Conservation (phyloP, 208 protist species). For the Spironucleus salmonicida region DNA sequence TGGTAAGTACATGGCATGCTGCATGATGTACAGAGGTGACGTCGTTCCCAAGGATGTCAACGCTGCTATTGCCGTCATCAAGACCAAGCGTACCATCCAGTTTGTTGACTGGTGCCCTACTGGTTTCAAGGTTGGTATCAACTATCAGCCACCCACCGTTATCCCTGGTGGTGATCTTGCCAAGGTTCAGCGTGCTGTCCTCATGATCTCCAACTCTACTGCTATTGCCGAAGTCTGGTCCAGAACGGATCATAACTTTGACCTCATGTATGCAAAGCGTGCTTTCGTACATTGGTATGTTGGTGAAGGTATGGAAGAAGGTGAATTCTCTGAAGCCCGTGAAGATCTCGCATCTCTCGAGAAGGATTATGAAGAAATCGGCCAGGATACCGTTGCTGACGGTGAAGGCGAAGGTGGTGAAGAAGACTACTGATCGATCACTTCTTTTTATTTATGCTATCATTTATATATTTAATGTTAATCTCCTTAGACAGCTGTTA, state of each 20-base stretch:
- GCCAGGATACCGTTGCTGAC: slow-evolving; percentile 35
- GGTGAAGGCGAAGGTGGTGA: slow-evolving; percentile 25
- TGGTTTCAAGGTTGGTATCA: slow-evolving; percentile 75
- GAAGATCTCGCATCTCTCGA: slow-evolving; percentile 55
- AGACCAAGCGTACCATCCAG: slow-evolving; percentile 57
- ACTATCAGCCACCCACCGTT: slow-evolving; percentile 77
- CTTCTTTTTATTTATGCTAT: no score
- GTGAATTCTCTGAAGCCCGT: slow-evolving; percentile 56
- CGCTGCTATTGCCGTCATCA: slow-evolving; percentile 53
- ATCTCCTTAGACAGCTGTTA: no score
- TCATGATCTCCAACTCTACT: slow-evolving; percentile 55
- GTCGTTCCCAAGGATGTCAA: slow-evolving; percentile 58
- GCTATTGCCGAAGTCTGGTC: slow-evolving; percentile 54
- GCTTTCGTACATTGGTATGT: slow-evolving; percentile 63
- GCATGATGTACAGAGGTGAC: slow-evolving; percentile 58
- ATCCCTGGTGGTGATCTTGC: slow-evolving; percentile 73
- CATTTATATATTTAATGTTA: no score
- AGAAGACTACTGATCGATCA: slow-evolving; percentile 21
- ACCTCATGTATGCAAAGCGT: slow-evolving; percentile 58
- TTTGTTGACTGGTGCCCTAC: slow-evolving; percentile 59
- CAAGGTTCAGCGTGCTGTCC: slow-evolving; percentile 46
- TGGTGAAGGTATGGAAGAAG: slow-evolving; percentile 59
- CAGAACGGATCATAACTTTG: slow-evolving; percentile 54
- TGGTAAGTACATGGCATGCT: slow-evolving; percentile 60
- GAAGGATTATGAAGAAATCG: slow-evolving; percentile 56